Percentiles rank a stretch among this genome's conserved stretches.
These are phyloP conservation scores for Tephrocybe rancida DNA, from an alignment of 768 basidiomycete species.

Conservation along the genomic window DNA sequence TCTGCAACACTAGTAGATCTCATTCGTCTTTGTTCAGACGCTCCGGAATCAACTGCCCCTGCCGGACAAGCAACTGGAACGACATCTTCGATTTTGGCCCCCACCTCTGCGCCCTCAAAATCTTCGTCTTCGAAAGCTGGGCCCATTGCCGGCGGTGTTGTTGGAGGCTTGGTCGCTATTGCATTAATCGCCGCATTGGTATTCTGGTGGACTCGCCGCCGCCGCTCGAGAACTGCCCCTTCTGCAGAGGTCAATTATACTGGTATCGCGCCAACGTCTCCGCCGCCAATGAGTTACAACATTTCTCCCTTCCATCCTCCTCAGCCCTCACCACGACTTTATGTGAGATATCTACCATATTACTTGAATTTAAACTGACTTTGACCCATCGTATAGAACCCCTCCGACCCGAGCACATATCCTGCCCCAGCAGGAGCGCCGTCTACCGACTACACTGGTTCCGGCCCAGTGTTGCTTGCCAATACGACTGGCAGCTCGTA, in stretches of 20 bases:
- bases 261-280: slow-evolving; percentile 9
- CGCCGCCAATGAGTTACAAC: slow-evolving; percentile 18
- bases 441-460: slow-evolving; percentile 10
- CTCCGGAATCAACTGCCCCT: slow-evolving; percentile 36
- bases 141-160: slow-evolving; percentile 67
- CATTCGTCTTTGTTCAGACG: no score
- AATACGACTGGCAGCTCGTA: slow-evolving; percentile 22
- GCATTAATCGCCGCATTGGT: slow-evolving; percentile 39
- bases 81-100: slow-evolving; percentile 5
- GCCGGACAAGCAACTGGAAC: slow-evolving; percentile 25
- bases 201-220: slow-evolving; percentile 29
- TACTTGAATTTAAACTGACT: background rate
- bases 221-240: slow-evolving; percentile 22
- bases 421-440: slow-evolving; percentile 24
- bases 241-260: slow-evolving; percentile 19
- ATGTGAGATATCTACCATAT: slow-evolving; percentile 32
- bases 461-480: slow-evolving; percentile 15
- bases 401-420: slow-evolving; percentile 45
- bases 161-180: slow-evolving; percentile 54
- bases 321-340: slow-evolving; percentile 33
- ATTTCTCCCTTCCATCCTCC: slow-evolving; percentile 10
- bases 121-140: slow-evolving; percentile 35
- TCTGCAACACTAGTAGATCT: no score
- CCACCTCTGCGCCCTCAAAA: background rate
- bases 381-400: slow-evolving; percentile 26